Base-by-base conservation (phyloP, 805 yeast genomes). In the Ogataea paradorogensis region DNA sequence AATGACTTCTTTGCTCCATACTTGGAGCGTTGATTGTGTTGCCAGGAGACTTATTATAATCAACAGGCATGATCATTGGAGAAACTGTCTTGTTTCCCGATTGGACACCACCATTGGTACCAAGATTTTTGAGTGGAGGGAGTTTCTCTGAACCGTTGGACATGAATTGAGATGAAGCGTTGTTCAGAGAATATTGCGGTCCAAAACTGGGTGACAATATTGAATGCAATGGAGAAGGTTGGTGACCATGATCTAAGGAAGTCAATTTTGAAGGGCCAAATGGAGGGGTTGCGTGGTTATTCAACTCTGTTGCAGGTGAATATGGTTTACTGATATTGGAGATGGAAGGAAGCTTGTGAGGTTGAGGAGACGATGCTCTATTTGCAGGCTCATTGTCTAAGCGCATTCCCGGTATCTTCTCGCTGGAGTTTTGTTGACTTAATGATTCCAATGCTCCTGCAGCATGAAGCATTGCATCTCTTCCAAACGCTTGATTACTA, bases 401-500 rank as follows among this genome's bases (percentile, higher is more conserved):
- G 34, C 59, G 59, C 51, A 63, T 55, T 26, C 60, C 59, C 7
- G 64, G 59, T 21, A 62, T 62, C 43, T 49, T 53, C 39, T 51
- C 58, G 27, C 29, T 39, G 15, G 48, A 46, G 18, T 43, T 45
- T 52, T 61, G 52, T 48, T 63, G 62, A 20, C 70, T 59, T 56
- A 67, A 50, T 13, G 63, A 63, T 43, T 67, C 72, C 32, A 66
- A 52, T 10, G 70, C 69, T 21, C 70, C 71, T 13, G 69, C 70
- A 13, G 69, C 70, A 46, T 61, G 59, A 24, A 61, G 44, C 24
- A 61, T 47, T 2, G 65, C 65, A 42, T 61, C 65, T 37, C 60
- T 51, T n/a, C 59, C 53, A 16, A 58, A 27, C 38, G 51, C 51
- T n/a, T 50, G 54, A 8, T 57, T 47, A 20, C 56, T 52, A 13